Base-by-base conservation (phyloP, 345 rosid genomes). In the Eutrema japonicum region DNA sequence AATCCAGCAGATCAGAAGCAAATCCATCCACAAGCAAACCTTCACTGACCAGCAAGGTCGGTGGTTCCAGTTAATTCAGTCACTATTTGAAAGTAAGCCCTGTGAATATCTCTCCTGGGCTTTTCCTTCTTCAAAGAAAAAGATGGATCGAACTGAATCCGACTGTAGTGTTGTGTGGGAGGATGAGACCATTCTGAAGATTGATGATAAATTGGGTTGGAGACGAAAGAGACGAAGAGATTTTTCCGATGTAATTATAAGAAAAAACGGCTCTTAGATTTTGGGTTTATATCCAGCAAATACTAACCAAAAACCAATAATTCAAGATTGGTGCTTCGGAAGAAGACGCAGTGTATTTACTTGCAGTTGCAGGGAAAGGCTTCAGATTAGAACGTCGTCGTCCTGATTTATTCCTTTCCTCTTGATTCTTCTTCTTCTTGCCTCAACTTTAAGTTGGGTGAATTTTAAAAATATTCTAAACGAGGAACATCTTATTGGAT, bases 1-100 rank as follows among this genome's bases (percentile, higher is more conserved):
- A 82, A 70, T 74, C 86, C 9, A 74, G 82, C 80, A 83, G 45
- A 67, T 70, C 87, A 0, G 89, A 91, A 70, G 78, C 85, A 7
- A 76, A 62, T 69, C 69, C 74, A 32, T 33, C n/a, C 26, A 56
- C 73, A 45, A 51, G 52, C 52, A 61, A 51, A 61, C 22, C 18
- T 8, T 61, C 43, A n/a, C 51, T 49, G 60, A 7, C 60, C 68
- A 71, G 43, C 45, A 72, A 62, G 54, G 46, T 50, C 45, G 42
- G 72, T 74, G 66, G 71, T 56, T 73, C 77, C 57, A 64, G 71
- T 66, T 73, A 65, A 55, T 7, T 37, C 43, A 46, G 32, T 56
- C 63, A 9, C 71, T 33, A 10, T 3, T 29, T 37, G 13, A 35
- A 49, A 7, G 4, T 27, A 16, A 63, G 12, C 37, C 13, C 30